A percentile compares a stretch with the other conserved stretches of the same genome.
Evolutionary conservation across 116 monocot species (phyloP).

Genomic region (Posidonia oceanica): DNA sequence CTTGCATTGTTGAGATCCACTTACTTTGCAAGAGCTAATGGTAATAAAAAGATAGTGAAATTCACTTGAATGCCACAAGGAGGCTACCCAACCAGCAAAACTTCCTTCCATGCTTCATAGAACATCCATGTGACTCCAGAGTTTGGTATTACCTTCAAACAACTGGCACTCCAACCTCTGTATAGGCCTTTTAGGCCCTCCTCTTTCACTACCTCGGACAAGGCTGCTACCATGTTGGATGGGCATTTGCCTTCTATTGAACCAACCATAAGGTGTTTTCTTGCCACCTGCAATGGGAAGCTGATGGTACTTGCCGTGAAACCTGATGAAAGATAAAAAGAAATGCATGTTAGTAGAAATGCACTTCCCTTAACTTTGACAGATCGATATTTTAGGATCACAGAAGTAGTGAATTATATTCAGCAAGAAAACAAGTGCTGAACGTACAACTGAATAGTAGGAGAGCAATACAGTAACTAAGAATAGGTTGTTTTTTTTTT

Average conservation of each 20-base stretch:
- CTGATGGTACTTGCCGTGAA: slow-evolving; percentile 87
- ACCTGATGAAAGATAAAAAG: slow-evolving; percentile 23
- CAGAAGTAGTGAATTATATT: no score
- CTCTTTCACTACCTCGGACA: slow-evolving; percentile 53
- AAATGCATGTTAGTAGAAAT: background rate
- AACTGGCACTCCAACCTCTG: slow-evolving; percentile 93
- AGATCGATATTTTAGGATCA: no score
- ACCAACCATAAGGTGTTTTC: slow-evolving; percentile 91
- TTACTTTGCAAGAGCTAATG: no score
- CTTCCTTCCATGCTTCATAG: slow-evolving; percentile 96
- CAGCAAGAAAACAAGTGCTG: no score
- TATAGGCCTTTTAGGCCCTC: slow-evolving; percentile 67
- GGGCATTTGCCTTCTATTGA: slow-evolving; percentile 80
- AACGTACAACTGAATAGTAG: no score
- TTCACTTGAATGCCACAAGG: background rate
- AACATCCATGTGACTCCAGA: slow-evolving; percentile 99
- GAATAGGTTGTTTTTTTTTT: no score
- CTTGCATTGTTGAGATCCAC: no score
- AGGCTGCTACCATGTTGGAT: slow-evolving; percentile 62
- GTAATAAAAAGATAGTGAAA: no score
- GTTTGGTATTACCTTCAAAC: slow-evolving; percentile 87
- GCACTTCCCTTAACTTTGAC: no score
- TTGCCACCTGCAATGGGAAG: slow-evolving; percentile 87
- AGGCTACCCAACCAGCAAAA: slow-evolving; percentile 33
- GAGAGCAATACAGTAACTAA: no score